Evolutionary conservation across 805 yeast species (phyloP), one percentile per base, ranked within the genome.

Genomic region (Millerozyma miso): DNA sequence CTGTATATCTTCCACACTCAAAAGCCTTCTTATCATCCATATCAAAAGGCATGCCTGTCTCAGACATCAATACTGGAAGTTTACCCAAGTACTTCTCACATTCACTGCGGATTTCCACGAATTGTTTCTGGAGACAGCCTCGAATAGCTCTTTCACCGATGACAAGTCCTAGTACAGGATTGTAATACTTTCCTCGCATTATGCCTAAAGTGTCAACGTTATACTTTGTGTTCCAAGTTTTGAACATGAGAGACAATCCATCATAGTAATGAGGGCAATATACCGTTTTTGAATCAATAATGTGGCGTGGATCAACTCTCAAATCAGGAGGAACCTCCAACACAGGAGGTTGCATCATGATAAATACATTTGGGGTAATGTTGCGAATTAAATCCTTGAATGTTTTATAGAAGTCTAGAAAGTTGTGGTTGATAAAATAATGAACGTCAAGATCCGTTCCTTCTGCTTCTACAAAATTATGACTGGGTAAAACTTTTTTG

Each of bases 1-100:
- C 74, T 7, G 71, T 62, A 60, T 80, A 93, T 47, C 80, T 78
- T 1, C 90, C 89, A 44, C 71, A 71, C 1, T 61, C 59, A 56
- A 78, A 91, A 0, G 97, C 85, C 38, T 65, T 69, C 56, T 85
- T 87, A 45, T 79, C 73, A 61, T 91, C 90, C 97, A 91, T 87
- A 60, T 93, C 97, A 60, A 84, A 88, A 2, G 99, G 98, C 83
- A 91, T 88, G 4, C 99, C 99, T n/a, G 91, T 89, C 61, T 91
- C 99, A 1, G 95, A 79, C 74, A 93, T 81, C 17, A 91, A 64
- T 7, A 85, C 76, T 0, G 97, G 96, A 7, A 88, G 71, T 7
- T 60, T 39, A 2, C 97, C 97, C 31, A 90, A 61, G 23, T 75
- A 59, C 3, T 72, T 73, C 4, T 65, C 58, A 3, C 88, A 80